A percentile compares a stretch with the other conserved stretches of the same genome.
Evolutionary conservation across 139 green algal species (phyloP).

Genomic region (Gonium pectorale): DNA sequence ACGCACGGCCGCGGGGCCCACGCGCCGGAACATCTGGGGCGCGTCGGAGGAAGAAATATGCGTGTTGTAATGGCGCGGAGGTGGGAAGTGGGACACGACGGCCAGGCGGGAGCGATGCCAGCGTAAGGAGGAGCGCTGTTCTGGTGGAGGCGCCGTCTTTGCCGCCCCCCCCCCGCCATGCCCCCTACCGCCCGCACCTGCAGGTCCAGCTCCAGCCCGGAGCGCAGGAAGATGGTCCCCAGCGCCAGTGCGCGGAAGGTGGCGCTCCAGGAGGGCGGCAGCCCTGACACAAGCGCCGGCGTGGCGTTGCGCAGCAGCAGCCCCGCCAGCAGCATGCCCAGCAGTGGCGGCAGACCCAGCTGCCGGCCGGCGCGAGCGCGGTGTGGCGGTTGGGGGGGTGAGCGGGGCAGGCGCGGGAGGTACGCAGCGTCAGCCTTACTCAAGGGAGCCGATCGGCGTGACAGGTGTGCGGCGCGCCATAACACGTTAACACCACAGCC

Average conservation of each 20-base stretch:
- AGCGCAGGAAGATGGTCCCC: conserved; percentile 87
- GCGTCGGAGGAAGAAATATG: too few species aligned
- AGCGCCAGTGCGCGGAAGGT: conserved; percentile 62
- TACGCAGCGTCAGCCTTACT: too few species aligned
- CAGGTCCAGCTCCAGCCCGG: conserved; percentile 85
- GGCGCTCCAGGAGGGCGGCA: conserved; percentile 36
- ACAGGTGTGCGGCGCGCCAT: too few species aligned
- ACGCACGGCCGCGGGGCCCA: conserved; percentile 51
- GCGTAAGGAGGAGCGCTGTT: too few species aligned
- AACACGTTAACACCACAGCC: too few species aligned
- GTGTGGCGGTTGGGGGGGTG: not conserved
- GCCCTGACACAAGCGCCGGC: conserved; percentile 20
- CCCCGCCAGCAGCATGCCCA: conserved; percentile 34
- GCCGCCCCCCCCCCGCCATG: not conserved
- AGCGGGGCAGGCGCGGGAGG: too few species aligned
- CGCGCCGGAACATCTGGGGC: conserved; percentile 53
- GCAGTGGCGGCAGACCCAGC: conserved; percentile 19
- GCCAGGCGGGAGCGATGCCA: too few species aligned
- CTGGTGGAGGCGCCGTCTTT: not conserved
- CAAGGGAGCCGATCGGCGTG: too few species aligned
- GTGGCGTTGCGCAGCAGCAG: conserved; percentile 40
- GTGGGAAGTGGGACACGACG: not conserved
- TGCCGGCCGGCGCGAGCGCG: not conserved
- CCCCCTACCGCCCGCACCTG: conserved; percentile 37
- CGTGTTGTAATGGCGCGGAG: too few species aligned